Evolutionary conservation across 2,329 filamentous ascomycete species (phyloP).

Genomic region (Exophiala dermatitidis): DNA sequence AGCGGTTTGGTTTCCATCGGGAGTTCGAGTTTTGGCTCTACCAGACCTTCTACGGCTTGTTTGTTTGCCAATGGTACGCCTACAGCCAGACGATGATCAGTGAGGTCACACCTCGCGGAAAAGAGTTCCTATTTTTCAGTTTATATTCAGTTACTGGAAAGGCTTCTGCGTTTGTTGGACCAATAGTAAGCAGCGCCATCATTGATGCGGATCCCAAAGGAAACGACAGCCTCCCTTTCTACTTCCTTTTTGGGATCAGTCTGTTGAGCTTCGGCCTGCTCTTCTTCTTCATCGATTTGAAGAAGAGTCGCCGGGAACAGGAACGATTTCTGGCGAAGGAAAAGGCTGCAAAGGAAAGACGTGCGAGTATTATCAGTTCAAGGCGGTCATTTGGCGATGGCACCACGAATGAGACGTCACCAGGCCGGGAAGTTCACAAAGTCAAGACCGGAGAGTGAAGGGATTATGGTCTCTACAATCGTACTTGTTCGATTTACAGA

Average conservation of each 20-base stretch:
- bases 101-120: conserved; percentile 60
- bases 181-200: conserved; percentile 61
- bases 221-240: conserved; percentile 58
- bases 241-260: conserved; percentile 57
- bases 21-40: conserved; percentile 49
- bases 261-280: conserved; percentile 49
- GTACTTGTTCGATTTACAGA: not conserved
- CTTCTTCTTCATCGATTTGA: conserved; percentile 52
- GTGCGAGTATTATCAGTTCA: conserved; percentile 21
- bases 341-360: conserved; percentile 22
- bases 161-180: conserved; percentile 61
- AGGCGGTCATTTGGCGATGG: conserved; percentile 3
- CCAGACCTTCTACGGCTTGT: conserved; percentile 55
- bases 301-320: conserved; percentile 55
- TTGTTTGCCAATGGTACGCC: conserved; percentile 59
- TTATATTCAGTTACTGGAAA: conserved; percentile 61
- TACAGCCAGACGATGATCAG: conserved; percentile 66
- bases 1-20: conserved; percentile 48
- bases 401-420: not conserved
- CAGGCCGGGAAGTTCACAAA: not conserved
- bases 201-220: conserved; percentile 53
- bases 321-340: conserved; percentile 46
- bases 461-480: not conserved
- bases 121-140: conserved; percentile 64
- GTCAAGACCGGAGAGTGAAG: conserved; percentile 1